Percentiles rank a stretch among this genome's conserved stretches.
Conservation (phyloP, 306 rosid species). For the Bauhinia variegata region DNA sequence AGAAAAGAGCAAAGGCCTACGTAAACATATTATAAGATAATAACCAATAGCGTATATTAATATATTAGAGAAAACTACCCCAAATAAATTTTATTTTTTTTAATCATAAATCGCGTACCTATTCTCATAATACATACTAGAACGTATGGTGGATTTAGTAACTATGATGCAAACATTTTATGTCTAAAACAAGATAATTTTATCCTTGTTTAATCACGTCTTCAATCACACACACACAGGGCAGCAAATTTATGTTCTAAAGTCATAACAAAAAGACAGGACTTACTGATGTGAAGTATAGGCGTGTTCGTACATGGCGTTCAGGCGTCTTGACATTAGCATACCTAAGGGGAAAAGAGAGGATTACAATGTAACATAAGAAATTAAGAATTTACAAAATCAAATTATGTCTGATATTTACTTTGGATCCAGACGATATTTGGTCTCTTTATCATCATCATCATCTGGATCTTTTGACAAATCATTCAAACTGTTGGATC, state of each 20-base stretch:
- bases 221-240: background rate
- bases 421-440: slow-evolving; percentile 98
- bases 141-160: too few species aligned
- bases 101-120: too few species aligned
- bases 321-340: slow-evolving; percentile 97
- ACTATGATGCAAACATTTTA: too few species aligned
- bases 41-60: too few species aligned
- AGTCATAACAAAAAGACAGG: background rate
- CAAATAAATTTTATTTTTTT: too few species aligned
- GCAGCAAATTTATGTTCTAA: slow-evolving; percentile 1
- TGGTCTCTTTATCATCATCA: slow-evolving; percentile 91
- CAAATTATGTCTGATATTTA: slow-evolving; percentile 39
- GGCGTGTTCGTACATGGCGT: slow-evolving; percentile 94
- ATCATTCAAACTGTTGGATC: slow-evolving; percentile 56
- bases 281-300: slow-evolving; percentile 94
- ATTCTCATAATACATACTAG: too few species aligned
- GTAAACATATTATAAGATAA: too few species aligned
- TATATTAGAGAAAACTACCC: too few species aligned
- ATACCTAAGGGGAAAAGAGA: slow-evolving; percentile 57
- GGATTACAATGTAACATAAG: slow-evolving; percentile 7
- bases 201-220: too few species aligned
- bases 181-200: too few species aligned
- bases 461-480: slow-evolving; percentile 87
- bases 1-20: too few species aligned
- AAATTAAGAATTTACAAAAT: slow-evolving; percentile 2